phyloP scores from a whole-genome alignment of 768 basidiomycete species.

The Kwoniella sp. region DNA sequence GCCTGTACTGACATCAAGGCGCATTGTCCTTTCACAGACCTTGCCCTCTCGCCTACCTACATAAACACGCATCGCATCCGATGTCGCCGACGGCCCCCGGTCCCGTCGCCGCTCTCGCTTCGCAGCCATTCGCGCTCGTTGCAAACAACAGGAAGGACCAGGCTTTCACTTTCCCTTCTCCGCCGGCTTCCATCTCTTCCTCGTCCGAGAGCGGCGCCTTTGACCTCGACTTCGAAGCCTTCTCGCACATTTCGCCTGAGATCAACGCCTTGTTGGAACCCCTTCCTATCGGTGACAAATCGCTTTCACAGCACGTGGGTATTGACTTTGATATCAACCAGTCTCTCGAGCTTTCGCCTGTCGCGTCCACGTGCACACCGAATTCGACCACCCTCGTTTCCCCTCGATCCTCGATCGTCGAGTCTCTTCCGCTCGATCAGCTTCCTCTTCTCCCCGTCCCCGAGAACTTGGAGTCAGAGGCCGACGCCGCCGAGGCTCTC shows the following conservation, averaged over 20 bases:
- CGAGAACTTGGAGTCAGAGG: constrained; percentile 3
- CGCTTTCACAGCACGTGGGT: neutral
- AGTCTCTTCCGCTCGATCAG: constrained; percentile 9
- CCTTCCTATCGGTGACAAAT: constrained; percentile 11
- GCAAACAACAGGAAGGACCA: constrained; percentile 4
- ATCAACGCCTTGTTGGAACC: constrained; percentile 9
- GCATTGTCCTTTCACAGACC: neutral
- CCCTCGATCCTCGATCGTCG: constrained; percentile 13
- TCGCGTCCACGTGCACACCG: constrained; percentile 17
- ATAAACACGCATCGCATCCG: neutral
- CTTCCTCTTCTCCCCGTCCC: neutral
- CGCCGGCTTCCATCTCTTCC: constrained; percentile 1
- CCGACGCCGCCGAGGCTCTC: constrained; percentile 39
- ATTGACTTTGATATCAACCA: constrained; percentile 15
- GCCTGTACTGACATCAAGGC: neutral
- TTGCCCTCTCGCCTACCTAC: neutral
- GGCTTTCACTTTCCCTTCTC: constrained; percentile 18
- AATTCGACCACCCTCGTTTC: constrained; percentile 21
- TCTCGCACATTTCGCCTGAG: constrained; percentile 8
- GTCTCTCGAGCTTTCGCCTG: constrained; percentile 9
- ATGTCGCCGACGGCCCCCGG: constrained; percentile 12
- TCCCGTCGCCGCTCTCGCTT: constrained; percentile 7
- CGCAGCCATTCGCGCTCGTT: constrained; percentile 13
- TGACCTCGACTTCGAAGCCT: constrained; percentile 20
- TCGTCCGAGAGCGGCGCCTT: constrained; percentile 11